A percentile compares a stretch with the other conserved stretches of the same genome.
phyloP scores from a whole-genome alignment of 1,284 basidiomycete species.

The Leccinum subspadiceum region DNA sequence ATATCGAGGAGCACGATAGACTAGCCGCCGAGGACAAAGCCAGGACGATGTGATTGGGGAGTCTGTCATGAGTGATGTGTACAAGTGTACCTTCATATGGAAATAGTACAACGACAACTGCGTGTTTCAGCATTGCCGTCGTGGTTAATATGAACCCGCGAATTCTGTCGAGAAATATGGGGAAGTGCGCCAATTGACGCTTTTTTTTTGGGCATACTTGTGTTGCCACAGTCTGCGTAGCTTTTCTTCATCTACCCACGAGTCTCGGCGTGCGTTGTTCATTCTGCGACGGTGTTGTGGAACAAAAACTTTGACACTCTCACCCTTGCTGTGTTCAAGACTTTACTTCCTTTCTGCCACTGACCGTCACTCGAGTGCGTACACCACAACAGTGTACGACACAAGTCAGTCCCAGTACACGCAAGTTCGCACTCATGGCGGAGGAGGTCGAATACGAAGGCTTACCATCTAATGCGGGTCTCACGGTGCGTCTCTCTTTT shows the following conservation, averaged over 20 bases:
- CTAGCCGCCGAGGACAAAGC: constrained; percentile 45
- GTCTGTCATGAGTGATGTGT: background rate
- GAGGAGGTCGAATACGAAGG: constrained; percentile 78
- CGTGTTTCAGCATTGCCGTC: background rate
- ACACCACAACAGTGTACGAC: constrained; percentile 2
- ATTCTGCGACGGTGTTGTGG: constrained; percentile 2
- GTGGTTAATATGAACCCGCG: background rate
- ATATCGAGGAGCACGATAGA: constrained; percentile 77
- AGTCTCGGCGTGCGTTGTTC: background rate
- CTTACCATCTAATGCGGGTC: constrained; percentile 72
- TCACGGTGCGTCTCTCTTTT: constrained; percentile 48
- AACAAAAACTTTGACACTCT: constrained; percentile 11
- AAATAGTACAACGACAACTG: constrained; percentile 1
- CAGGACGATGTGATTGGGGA: constrained; percentile 7
- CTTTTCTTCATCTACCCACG: background rate
- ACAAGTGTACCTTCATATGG: background rate
- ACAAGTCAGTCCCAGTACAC: constrained; percentile 6
- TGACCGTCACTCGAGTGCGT: constrained; percentile 1
- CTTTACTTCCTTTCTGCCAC: constrained; percentile 8
- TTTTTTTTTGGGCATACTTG: constrained; percentile 4
- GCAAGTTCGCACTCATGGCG: constrained; percentile 37
- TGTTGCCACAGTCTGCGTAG: background rate
- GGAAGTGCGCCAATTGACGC: background rate
- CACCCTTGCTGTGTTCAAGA: background rate
- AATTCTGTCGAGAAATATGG: constrained; percentile 2